Percentiles rank a stretch among this genome's conserved stretches.
Evolutionary conservation across 1,284 basidiomycete species (phyloP).

Genomic region (Vanrija humicola): DNA sequence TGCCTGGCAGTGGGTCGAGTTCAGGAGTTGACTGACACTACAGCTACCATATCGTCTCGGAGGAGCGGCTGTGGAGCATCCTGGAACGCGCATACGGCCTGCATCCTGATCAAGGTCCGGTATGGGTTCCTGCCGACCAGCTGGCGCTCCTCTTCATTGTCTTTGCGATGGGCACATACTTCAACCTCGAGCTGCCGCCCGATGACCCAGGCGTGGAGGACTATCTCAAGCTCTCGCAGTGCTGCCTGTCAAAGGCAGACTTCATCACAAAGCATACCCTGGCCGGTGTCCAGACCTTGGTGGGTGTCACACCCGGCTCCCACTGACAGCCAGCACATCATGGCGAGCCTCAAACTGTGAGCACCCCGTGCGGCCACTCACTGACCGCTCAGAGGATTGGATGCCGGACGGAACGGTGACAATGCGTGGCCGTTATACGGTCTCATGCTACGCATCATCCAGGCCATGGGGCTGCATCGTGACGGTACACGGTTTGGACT

Average conservation of each 20-base stretch:
- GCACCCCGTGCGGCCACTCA: not conserved
- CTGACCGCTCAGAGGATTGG: not conserved
- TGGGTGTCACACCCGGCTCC: not conserved
- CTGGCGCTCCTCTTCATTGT: slow-evolving; percentile 12
- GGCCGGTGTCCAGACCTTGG: slow-evolving; percentile 14
- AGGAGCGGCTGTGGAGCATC: too few relatives aligned
- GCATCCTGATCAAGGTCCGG: too few relatives aligned
- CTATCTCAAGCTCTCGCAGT: slow-evolving; percentile 12
- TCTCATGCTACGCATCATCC: slow-evolving; percentile 1
- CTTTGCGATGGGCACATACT: slow-evolving; percentile 13
- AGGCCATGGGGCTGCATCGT: slow-evolving; percentile 12
- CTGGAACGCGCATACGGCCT: not conserved
- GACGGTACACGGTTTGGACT: slow-evolving; percentile 6
- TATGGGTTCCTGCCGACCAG: slow-evolving; percentile 1
- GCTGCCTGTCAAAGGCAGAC: slow-evolving; percentile 18
- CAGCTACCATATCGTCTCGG: too few relatives aligned
- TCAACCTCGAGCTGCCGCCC: slow-evolving; percentile 20
- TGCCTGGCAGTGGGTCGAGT: slow-evolving; percentile 24
- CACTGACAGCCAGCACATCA: slow-evolving; percentile 10
- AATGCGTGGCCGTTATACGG: slow-evolving; percentile 4
- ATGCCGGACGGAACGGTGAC: not conserved
- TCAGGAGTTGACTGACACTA: not conserved
- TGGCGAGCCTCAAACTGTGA: slow-evolving; percentile 17
- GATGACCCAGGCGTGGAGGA: slow-evolving; percentile 16
- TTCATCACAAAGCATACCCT: slow-evolving; percentile 11